Conservation (phyloP, 1,284 basidiomycete species). For the Vanrija pseudolonga region DNA sequence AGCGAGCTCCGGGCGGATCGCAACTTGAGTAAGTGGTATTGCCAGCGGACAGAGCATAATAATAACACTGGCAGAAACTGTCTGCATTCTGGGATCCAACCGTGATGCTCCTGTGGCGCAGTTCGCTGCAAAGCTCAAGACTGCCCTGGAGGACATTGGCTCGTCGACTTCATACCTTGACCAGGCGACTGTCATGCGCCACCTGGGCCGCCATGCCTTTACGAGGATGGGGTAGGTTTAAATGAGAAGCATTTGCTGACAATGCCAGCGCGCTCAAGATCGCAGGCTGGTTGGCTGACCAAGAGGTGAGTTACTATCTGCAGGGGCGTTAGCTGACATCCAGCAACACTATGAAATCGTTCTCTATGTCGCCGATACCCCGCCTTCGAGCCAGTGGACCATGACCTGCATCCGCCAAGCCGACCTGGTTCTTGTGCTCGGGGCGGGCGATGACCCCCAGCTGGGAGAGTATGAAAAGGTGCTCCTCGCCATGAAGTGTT, state of each 20-base stretch:
- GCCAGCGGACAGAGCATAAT: neutral
- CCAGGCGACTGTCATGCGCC: slow-evolving; percentile 82
- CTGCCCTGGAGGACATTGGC: slow-evolving; percentile 80
- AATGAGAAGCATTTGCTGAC: neutral
- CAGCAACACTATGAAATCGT: slow-evolving; percentile 80
- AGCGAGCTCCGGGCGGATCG: slow-evolving; percentile 70
- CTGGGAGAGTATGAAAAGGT: slow-evolving; percentile 91
- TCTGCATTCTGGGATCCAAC: slow-evolving; percentile 54
- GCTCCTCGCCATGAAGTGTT: slow-evolving; percentile 84
- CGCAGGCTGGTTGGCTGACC: slow-evolving; percentile 88
- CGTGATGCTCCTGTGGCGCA: slow-evolving; percentile 78
- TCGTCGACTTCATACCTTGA: slow-evolving; percentile 84
- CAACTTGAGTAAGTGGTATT: slow-evolving; percentile 75
- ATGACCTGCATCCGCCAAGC: slow-evolving; percentile 95
- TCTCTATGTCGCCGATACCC: slow-evolving; percentile 88
- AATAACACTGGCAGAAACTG: slow-evolving; percentile 30
- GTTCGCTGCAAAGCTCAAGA: slow-evolving; percentile 83
- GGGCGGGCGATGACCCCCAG: slow-evolving; percentile 86
- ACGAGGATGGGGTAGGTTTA: slow-evolving; percentile 64
- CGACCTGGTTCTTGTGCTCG: slow-evolving; percentile 92
- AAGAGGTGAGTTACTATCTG: slow-evolving; percentile 55
- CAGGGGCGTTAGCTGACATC: neutral
- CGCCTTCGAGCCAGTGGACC: slow-evolving; percentile 91
- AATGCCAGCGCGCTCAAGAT: slow-evolving; percentile 73
- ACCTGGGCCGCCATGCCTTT: slow-evolving; percentile 88